Evolutionary conservation across 2,329 filamentous ascomycete species (phyloP).

Genomic region (Fusarium chlamydosporum): DNA sequence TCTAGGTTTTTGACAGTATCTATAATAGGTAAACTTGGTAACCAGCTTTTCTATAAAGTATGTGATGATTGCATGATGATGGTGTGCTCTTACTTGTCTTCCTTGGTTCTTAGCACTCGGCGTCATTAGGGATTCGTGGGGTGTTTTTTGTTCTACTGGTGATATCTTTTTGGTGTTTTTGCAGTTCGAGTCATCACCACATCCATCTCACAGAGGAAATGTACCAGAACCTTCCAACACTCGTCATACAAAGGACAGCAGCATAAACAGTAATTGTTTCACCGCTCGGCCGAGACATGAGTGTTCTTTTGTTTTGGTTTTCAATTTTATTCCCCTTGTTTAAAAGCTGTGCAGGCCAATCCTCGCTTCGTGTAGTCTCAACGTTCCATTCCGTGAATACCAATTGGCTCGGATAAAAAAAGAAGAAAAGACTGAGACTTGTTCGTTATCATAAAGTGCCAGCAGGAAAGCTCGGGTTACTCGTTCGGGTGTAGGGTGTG

Average conservation of each 20-base stretch:
- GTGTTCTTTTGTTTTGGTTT: constrained; percentile 2
- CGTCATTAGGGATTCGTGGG: constrained; percentile 24
- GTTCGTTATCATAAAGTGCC: constrained; percentile 27
- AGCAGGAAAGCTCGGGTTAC: constrained; percentile 40
- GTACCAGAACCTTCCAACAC: neutral
- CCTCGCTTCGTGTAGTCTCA: constrained; percentile 25
- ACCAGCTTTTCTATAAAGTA: constrained; percentile 20
- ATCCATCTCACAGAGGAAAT: constrained; percentile 1
- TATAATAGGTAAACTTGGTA: constrained; percentile 7
- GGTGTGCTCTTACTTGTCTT: constrained; percentile 25
- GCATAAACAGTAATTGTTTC: neutral
- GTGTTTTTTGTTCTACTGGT: constrained; percentile 34
- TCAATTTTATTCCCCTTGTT: neutral
- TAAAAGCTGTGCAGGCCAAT: constrained; percentile 15
- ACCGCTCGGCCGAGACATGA: constrained; percentile 15
- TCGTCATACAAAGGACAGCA: constrained; percentile 1
- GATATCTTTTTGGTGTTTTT: constrained; percentile 42
- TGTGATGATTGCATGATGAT: constrained; percentile 35
- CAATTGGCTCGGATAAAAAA: constrained; percentile 46
- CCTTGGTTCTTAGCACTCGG: constrained; percentile 9
- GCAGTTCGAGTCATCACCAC: constrained; percentile 18
- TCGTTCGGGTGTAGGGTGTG: constrained; percentile 33
- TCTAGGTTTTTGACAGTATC: constrained; percentile 1
- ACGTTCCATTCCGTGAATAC: constrained; percentile 19
- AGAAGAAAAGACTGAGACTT: constrained; percentile 1